phyloP scores from a whole-genome alignment of 2,329 filamentous ascomycete species.

The Arthrobotrys musiformis region DNA sequence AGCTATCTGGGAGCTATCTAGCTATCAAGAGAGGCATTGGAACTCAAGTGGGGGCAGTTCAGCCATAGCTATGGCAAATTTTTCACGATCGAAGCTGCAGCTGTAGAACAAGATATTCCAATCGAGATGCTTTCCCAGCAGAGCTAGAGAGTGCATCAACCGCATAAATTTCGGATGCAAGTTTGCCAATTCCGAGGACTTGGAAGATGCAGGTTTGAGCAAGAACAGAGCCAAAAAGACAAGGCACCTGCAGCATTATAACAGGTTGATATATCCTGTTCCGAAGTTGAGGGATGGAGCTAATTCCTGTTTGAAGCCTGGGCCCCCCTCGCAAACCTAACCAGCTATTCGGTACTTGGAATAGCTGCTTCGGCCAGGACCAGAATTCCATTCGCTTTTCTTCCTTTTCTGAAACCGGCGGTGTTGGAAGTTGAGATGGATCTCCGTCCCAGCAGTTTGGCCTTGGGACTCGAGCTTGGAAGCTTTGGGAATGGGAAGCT shows the following conservation, averaged over 20 bases:
- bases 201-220: constrained; percentile 24
- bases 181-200: constrained; percentile 36
- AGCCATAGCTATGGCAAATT: too few species aligned
- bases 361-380: neutral
- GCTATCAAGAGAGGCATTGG: neutral
- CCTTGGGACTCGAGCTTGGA: constrained; percentile 10
- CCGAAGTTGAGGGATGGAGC: neutral
- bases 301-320: neutral
- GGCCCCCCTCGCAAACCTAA: too few species aligned
- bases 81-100: too few species aligned
- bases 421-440: neutral
- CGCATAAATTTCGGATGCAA: constrained; percentile 36
- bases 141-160: too few species aligned
- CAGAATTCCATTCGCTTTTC: neutral
- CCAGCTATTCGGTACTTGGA: constrained; percentile 32
- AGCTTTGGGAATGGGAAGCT: neutral
- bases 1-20: neutral
- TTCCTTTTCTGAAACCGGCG: neutral
- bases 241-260: constrained; percentile 6
- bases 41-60: neutral
- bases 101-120: neutral
- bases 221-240: neutral
- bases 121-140: neutral
- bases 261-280: neutral
- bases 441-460: constrained; percentile 9